Evolutionary conservation across 73 alveolate species (phyloP).

Genomic region (Urostyla sp.): DNA sequence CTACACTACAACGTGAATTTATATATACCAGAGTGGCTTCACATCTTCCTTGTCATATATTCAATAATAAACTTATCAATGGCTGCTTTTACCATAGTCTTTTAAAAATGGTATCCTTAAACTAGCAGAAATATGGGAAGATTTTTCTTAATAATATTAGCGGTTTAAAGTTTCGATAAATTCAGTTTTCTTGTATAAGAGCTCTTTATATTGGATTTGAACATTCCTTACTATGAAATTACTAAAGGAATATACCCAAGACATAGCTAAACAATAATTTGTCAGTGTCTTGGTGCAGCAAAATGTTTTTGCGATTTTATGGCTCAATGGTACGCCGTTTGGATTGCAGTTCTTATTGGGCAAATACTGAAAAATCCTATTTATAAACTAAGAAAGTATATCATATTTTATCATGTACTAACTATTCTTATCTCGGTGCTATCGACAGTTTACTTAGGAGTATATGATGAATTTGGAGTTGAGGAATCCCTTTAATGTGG

Average conservation of each 20-base stretch:
- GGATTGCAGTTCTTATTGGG: constrained; percentile 54
- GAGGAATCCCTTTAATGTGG: constrained; percentile 44
- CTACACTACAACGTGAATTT: constrained; percentile 15
- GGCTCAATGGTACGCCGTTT: constrained; percentile 50
- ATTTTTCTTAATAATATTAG: constrained; percentile 36
- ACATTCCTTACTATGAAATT: constrained; percentile 43
- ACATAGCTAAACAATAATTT: constrained; percentile 10
- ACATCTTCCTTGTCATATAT: not conserved
- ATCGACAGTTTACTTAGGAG: not conserved
- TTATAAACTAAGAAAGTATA: constrained; percentile 19
- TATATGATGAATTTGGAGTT: constrained; percentile 47
- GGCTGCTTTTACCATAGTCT: constrained; percentile 14
- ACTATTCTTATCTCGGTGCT: constrained; percentile 9
- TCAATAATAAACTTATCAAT: constrained; percentile 15
- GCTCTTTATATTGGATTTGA: constrained; percentile 17
- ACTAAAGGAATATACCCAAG: not conserved
- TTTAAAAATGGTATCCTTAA: constrained; percentile 26
- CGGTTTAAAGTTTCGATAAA: constrained; percentile 24
- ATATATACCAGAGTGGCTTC: constrained; percentile 22
- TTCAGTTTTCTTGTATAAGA: constrained; percentile 15
- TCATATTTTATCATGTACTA: constrained; percentile 39
- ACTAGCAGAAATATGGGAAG: constrained; percentile 43
- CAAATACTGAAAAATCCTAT: constrained; percentile 53
- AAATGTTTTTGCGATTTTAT: constrained; percentile 47
- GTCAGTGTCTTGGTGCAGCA: constrained; percentile 44